A percentile compares a stretch with the other conserved stretches of the same genome.
phyloP scores from a whole-genome alignment of 371 early-diverging fungal species.

The Mortierella polycephala region DNA sequence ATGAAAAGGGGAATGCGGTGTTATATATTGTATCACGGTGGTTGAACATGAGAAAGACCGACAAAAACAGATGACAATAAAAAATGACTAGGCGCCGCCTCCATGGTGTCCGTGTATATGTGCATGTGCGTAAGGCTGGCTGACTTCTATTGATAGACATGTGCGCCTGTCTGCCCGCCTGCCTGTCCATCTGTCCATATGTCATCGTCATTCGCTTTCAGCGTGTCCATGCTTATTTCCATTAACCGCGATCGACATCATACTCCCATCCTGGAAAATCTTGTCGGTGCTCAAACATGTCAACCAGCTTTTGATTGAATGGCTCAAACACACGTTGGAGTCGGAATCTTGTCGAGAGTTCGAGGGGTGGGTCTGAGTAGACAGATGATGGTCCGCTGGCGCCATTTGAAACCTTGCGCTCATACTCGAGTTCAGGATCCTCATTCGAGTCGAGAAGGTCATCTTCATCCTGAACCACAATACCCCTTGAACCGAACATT shows the following conservation, averaged over 20 bases:
- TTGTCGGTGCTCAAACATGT: slow-evolving; percentile 59
- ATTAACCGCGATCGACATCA: slow-evolving; percentile 62
- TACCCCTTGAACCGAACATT: slow-evolving; percentile 21
- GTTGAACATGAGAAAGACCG: too few species aligned
- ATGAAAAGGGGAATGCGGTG: too few species aligned
- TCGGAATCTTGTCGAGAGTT: slow-evolving; percentile 60
- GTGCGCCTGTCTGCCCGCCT: background rate
- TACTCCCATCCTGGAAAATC: slow-evolving; percentile 63
- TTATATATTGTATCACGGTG: too few species aligned
- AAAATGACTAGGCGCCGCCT: too few species aligned
- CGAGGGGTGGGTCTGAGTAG: slow-evolving; percentile 44
- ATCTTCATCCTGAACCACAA: slow-evolving; percentile 39
- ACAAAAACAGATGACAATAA: too few species aligned
- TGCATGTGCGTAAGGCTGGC: too few species aligned
- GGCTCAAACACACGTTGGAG: slow-evolving; percentile 62
- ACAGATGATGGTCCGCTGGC: slow-evolving; percentile 8
- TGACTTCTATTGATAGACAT: too few species aligned
- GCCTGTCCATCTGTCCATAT: background rate
- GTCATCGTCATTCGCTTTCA: background rate
- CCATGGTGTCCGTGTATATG: too few species aligned
- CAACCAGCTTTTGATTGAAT: slow-evolving; percentile 58
- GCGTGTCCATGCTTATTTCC: too few species aligned
- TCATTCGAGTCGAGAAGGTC: slow-evolving; percentile 22
- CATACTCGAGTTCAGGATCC: slow-evolving; percentile 27
- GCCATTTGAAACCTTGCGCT: slow-evolving; percentile 1